Base-by-base conservation (phyloP, 495 filamentous ascomycete genomes). In the Trichoderma virens region DNA sequence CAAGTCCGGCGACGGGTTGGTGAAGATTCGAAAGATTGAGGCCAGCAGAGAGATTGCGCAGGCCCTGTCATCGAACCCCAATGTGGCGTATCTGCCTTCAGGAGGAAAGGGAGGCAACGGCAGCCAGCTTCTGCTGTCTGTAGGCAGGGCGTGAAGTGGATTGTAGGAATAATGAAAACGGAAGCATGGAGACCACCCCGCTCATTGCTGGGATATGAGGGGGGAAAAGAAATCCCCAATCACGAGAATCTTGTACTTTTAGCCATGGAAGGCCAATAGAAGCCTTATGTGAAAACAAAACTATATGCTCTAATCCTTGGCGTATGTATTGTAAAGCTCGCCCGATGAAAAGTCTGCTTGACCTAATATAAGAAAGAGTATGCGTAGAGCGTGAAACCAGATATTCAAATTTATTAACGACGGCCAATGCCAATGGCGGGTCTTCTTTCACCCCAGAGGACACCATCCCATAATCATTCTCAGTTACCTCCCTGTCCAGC, bases 21-120 rank as follows among this genome's bases (percentile, higher is more conserved):
- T 99, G 66, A 85, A 90, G 86, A 98, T 99, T 72, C 83, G 94
- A 77, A 85, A 92, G 76, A 97, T 99, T 73, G 94, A 99, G 79
- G 96, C 94, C 59, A 93, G 90, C 76, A 90, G 88, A 76, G 95
- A 98, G 77, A 97, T 99, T 77, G 94, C 94, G 30, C 84, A 91
- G 81, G 92, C 91, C 68, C 75, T 99, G 72, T 85, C 92, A 31
- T 76, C 74, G 45, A 99, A 99, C 76, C 93, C 95, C 38, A 98
- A 98, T 71, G 93, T 99, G 59, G 93, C 92, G 34, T 99, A 98
- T 77, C 74, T 99, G 61, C 94, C 94, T 0, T 87, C 90, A 65
- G 88, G 88, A 35, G 83, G 85, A 63, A 83, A 85, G 83, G 81
- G 81, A 80, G 81, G 67, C 82, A 38, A 83, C 66, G 73, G 75